Evolutionary conservation across 495 filamentous ascomycete genomes (phyloP).

Genomic region (Penicillium soppii): DNA sequence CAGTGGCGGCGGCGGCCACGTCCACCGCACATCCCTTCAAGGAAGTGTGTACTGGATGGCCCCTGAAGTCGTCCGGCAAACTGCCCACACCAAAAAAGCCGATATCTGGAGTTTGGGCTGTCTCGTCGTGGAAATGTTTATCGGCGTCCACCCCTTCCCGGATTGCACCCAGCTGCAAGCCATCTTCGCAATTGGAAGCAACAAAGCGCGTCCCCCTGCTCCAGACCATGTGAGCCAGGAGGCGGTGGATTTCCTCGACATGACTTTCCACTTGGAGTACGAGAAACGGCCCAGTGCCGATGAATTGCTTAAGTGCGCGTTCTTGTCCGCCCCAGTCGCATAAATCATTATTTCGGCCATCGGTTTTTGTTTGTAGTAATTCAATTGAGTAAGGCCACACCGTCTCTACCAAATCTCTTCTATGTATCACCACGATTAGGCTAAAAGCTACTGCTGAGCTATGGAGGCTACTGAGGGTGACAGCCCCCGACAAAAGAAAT

Average conservation of each 20-base stretch:
- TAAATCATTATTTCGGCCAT: slow-evolving; percentile 20
- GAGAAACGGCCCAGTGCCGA: slow-evolving; percentile 88
- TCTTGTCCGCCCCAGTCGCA: slow-evolving; percentile 64
- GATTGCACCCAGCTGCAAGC: slow-evolving; percentile 96
- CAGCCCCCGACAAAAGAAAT: no score
- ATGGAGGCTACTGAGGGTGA: no score
- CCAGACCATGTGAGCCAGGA: slow-evolving; percentile 83
- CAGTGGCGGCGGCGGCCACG: slow-evolving; percentile 55
- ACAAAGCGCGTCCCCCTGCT: slow-evolving; percentile 83
- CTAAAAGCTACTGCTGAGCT: no score
- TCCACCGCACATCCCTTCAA: slow-evolving; percentile 87
- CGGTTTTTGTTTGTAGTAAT: slow-evolving; percentile 1
- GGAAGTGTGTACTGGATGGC: slow-evolving; percentile 99
- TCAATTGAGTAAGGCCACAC: not conserved
- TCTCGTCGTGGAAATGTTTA: slow-evolving; percentile 99
- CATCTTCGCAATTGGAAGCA: slow-evolving; percentile 96
- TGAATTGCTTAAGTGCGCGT: slow-evolving; percentile 78
- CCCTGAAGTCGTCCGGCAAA: slow-evolving; percentile 96
- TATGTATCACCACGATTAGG: no score
- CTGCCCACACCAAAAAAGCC: slow-evolving; percentile 97
- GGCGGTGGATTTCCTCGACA: slow-evolving; percentile 77
- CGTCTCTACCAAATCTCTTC: not conserved
- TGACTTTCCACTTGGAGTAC: slow-evolving; percentile 95
- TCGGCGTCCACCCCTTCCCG: slow-evolving; percentile 91
- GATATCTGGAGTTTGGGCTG: slow-evolving; percentile 99